phyloP scores from a whole-genome alignment of 805 yeast species.

The Grigorovia yakushimaensis region DNA sequence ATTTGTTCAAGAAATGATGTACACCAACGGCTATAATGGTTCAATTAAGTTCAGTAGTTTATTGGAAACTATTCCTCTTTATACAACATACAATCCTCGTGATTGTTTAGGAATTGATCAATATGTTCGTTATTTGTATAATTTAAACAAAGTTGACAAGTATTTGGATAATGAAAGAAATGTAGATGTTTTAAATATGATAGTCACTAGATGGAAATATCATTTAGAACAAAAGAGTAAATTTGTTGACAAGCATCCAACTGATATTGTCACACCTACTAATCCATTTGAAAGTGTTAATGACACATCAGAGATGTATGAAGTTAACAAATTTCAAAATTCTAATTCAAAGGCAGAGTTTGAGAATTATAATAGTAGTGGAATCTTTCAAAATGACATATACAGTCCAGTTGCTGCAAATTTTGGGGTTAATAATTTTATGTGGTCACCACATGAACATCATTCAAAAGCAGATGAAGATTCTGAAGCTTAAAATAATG shows the following conservation, averaged over 20 bases:
- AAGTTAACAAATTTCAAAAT: neutral
- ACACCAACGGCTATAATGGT: conserved; percentile 46
- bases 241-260: neutral
- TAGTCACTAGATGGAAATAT: conserved; percentile 30
- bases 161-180: conserved; percentile 26
- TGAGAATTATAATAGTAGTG: neutral
- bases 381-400: neutral
- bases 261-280: neutral
- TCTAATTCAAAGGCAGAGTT: neutral
- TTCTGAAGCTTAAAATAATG: neutral
- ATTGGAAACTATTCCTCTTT: conserved; percentile 61
- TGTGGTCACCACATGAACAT: conserved; percentile 21
- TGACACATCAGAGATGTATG: neutral
- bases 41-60: conserved; percentile 58
- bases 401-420: conserved; percentile 18
- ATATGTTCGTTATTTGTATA: conserved; percentile 52
- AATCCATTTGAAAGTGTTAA: neutral
- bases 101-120: conserved; percentile 68
- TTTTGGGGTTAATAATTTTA: conserved; percentile 20
- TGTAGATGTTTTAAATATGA: conserved; percentile 29
- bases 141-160: conserved; percentile 47
- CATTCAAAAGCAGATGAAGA: neutral
- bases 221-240: conserved; percentile 6
- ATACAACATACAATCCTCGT: conserved; percentile 65
- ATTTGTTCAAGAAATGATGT: conserved; percentile 59